Conservation (phyloP, 805 yeast genomes). For the Candida tammaniensis region DNA sequence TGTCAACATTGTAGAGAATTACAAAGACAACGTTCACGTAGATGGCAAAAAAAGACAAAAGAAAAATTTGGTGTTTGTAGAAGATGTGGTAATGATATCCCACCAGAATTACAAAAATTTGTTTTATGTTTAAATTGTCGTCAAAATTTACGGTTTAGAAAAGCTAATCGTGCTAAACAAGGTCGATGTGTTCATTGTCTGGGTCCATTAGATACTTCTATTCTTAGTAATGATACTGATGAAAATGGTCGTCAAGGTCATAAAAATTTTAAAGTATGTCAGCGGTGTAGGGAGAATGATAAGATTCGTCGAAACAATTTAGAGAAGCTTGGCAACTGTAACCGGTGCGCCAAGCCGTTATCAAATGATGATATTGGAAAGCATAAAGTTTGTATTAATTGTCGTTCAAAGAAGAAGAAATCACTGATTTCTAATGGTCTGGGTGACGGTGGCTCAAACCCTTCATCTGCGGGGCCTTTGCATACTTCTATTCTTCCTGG, state of each 20-base stretch:
- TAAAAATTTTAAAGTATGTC: constrained; percentile 57
- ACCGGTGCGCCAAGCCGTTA: constrained; percentile 55
- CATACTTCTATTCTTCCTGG: not conserved
- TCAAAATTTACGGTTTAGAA: constrained; percentile 49
- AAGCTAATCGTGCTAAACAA: constrained; percentile 56
- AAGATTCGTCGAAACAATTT: constrained; percentile 53
- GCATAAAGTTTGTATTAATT: constrained; percentile 54
- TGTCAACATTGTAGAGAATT: constrained; percentile 65
- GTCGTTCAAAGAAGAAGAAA: constrained; percentile 55
- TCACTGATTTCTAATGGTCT: constrained; percentile 3
- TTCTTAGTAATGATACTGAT: constrained; percentile 20
- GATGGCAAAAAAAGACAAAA: constrained; percentile 65
- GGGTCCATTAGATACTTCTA: constrained; percentile 49
- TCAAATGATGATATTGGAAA: constrained; percentile 45
- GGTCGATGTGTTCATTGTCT: constrained; percentile 71
- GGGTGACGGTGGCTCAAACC: not conserved
- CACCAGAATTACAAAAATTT: constrained; percentile 47
- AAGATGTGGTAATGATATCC: constrained; percentile 57
- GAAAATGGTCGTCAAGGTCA: constrained; percentile 7
- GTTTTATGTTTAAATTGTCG: constrained; percentile 64
- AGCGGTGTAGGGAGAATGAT: constrained; percentile 61
- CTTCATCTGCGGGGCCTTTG: no score
- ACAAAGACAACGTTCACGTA: constrained; percentile 58
- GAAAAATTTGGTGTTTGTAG: constrained; percentile 62
- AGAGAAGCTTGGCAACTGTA: constrained; percentile 59